These are phyloP conservation scores for Aspergillus cristatus DNA, from an alignment of 495 filamentous ascomycete species.

Conservation along the genomic window DNA sequence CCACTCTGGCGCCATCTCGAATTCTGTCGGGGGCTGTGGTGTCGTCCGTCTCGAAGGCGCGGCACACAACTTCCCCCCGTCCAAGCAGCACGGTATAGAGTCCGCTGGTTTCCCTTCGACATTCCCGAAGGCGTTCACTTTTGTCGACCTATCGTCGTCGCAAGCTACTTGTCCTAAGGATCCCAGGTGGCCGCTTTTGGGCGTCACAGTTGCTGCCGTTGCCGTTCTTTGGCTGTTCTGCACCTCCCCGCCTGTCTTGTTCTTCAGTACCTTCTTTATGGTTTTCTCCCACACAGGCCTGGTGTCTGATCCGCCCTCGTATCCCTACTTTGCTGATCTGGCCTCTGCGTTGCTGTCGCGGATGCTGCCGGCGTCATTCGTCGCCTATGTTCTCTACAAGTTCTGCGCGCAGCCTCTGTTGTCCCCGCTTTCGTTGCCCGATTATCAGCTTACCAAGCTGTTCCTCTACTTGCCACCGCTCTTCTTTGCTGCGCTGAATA, in stretches of 20 bases:
- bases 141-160: conserved; percentile 38
- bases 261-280: conserved; percentile 60
- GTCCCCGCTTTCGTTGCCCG: conserved; percentile 44
- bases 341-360: conserved; percentile 63
- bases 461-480: conserved; percentile 63
- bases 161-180: conserved; percentile 43
- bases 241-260: conserved; percentile 57
- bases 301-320: conserved; percentile 63
- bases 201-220: conserved; percentile 62
- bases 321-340: conserved; percentile 45
- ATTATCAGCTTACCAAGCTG: conserved; percentile 58
- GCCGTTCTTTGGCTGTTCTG: conserved; percentile 58
- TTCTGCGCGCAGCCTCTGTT: conserved; percentile 52
- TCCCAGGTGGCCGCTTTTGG: conserved; percentile 63
- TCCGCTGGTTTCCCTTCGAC: conserved; percentile 64
- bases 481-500: conserved; percentile 74
- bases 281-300: conserved; percentile 72
- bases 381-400: conserved; percentile 63
- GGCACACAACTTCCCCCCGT: conserved; percentile 50
- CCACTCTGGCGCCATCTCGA: conserved; percentile 63
- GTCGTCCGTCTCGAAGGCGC: conserved; percentile 60
- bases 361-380: conserved; percentile 68
- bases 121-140: conserved; percentile 69
- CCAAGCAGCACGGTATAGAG: conserved; percentile 52
- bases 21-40: conserved; percentile 67